Evolutionary conservation across 805 yeast genomes (phyloP), one percentile per base, ranked within the genome.

Genomic region (Pichia exigua): DNA sequence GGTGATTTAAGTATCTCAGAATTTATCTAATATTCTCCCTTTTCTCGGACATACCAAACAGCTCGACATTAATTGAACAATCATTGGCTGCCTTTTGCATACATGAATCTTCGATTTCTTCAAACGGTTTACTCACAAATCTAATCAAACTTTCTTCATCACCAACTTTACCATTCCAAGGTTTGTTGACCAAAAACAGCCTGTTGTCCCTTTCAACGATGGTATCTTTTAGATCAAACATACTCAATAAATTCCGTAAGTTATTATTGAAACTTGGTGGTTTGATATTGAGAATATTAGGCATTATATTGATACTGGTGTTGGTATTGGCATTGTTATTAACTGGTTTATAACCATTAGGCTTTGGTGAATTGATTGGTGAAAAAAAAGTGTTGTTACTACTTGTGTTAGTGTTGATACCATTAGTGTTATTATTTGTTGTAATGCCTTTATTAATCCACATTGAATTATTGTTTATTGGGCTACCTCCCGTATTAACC

Each of bases 81-180:
- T 82, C 85, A 61, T 81, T 80, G 28, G 70, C 55, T 7, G 75
- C 69, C 52, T 71, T 66, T 8, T 66, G 58, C 0, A 81, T 77
- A 55, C 70, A 76, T 1, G 82, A 68, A 49, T 82, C 85, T 58
- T 81, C 85, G 44, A 82, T 70, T 57, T 81, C 60, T 57, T 82
- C 87, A 63, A 81, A 80, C 13, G 80, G 69, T 53, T 76, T 72
- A 45, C 74, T 59, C 24, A 61, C 67, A 51, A 77, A 69, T 32
- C 71, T 74, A 13, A 63, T 54, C 54, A 69, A 70, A 8, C 18
- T 30, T 24, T 56, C 55, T 13, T 51, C 54, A 12, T 35, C 57
- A 10, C 45, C 8, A 3, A 52, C 43, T 11, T 30, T 38, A 10
- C 57, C 48, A 58, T 52, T 46, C 62, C 61, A 11, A 57, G 54